Percentiles rank a stretch among this genome's conserved stretches.
These are phyloP conservation scores for Populus deltoides DNA, from an alignment of 345 rosid genomes.

Conservation along the genomic window DNA sequence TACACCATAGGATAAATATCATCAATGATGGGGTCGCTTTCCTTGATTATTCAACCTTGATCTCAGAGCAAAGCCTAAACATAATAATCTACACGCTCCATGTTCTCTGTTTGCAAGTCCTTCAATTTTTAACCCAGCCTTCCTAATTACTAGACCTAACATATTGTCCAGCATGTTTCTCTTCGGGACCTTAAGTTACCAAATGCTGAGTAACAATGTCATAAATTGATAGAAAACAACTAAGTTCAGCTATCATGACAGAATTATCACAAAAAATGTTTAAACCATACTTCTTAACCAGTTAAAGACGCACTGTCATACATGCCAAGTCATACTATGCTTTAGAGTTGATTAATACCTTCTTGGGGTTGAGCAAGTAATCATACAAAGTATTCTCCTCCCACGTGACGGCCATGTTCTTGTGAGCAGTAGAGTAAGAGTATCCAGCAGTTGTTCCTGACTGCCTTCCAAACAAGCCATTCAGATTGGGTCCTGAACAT, in stretches of 20 bases:
- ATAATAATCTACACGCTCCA: neutral
- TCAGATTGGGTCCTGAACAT: conserved; percentile 78
- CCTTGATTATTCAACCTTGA: neutral
- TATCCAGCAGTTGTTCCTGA: conserved; percentile 85
- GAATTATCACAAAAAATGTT: neutral
- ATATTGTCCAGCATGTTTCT: neutral
- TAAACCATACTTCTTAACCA: neutral
- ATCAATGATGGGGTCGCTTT: neutral
- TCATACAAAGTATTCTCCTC: conserved; percentile 88
- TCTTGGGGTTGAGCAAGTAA: conserved; percentile 91
- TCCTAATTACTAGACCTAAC: neutral
- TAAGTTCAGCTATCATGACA: neutral
- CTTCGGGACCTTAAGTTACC: neutral
- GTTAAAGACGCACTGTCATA: neutral
- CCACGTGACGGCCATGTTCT: conserved; percentile 86
- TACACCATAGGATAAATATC: neutral
- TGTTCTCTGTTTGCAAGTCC: neutral
- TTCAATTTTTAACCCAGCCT: neutral
- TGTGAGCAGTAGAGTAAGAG: conserved; percentile 92
- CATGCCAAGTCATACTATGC: neutral
- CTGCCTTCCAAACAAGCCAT: conserved; percentile 89
- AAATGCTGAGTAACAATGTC: neutral
- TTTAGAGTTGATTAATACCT: conserved; percentile 41
- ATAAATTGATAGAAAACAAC: neutral
- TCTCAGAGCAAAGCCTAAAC: neutral